Evolutionary conservation across 768 basidiomycete genomes (phyloP).

Genomic region (Termitomyces heimii): DNA sequence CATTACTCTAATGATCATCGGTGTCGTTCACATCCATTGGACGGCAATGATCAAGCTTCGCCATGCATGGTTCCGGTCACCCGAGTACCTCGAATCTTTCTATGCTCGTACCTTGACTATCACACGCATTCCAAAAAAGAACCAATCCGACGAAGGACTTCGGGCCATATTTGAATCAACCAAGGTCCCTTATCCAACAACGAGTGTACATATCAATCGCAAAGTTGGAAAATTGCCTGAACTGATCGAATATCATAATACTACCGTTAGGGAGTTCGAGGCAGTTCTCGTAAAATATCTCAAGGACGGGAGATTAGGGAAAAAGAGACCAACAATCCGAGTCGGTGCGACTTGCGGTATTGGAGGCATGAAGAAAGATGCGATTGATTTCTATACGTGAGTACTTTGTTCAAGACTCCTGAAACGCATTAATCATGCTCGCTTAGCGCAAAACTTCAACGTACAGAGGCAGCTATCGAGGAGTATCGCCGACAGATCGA

Average conservation of each 20-base stretch:
- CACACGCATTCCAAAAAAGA: slow-evolving; percentile 70
- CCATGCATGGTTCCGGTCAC: slow-evolving; percentile 82
- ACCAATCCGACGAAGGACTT: slow-evolving; percentile 83
- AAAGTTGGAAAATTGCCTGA: slow-evolving; percentile 85
- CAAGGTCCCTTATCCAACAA: slow-evolving; percentile 85
- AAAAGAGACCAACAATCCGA: slow-evolving; percentile 75
- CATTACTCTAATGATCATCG: slow-evolving; percentile 70
- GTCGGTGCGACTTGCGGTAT: slow-evolving; percentile 77
- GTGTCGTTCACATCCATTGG: slow-evolving; percentile 73
- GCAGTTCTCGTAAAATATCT: slow-evolving; percentile 84
- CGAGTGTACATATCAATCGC: slow-evolving; percentile 84
- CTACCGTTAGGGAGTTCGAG: slow-evolving; percentile 92
- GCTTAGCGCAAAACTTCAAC: slow-evolving; percentile 44
- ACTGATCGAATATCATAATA: slow-evolving; percentile 87
- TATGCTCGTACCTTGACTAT: slow-evolving; percentile 91
- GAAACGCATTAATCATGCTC: background rate
- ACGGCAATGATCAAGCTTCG: slow-evolving; percentile 73
- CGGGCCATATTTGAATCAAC: slow-evolving; percentile 66
- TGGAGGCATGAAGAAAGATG: slow-evolving; percentile 83
- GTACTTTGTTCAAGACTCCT: slow-evolving; percentile 20
- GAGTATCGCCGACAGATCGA: slow-evolving; percentile 69
- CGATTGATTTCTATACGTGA: slow-evolving; percentile 91
- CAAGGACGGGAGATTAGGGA: slow-evolving; percentile 73
- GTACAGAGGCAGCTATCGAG: slow-evolving; percentile 71
- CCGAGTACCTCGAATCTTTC: slow-evolving; percentile 85